A percentile compares a stretch with the other conserved stretches of the same genome.
phyloP scores from a whole-genome alignment of 1,284 basidiomycete genomes.

The Puccinia coronata region DNA sequence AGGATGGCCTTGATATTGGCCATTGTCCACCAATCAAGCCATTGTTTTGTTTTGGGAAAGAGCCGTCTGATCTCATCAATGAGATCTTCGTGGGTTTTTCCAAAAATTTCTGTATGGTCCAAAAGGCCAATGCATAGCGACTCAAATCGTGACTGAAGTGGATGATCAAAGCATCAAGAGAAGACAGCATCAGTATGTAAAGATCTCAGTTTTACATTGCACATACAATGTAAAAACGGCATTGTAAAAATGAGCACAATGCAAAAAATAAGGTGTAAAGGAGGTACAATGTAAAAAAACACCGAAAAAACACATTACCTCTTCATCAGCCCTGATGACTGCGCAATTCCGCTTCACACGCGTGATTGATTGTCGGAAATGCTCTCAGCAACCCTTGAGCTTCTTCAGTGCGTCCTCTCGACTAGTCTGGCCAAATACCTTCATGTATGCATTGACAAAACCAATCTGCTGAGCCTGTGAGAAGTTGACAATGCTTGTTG shows the following conservation, averaged over 20 bases:
- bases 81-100: background rate
- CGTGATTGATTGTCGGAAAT: background rate
- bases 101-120: background rate
- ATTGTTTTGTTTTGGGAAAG: background rate
- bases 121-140: background rate
- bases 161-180: too few species aligned
- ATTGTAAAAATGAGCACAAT: too few species aligned
- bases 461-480: background rate
- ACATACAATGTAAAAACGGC: background rate
- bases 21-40: slow-evolving; percentile 14
- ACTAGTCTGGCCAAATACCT: background rate
- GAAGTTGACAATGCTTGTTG: slow-evolving; percentile 1
- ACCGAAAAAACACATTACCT: background rate
- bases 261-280: too few species aligned
- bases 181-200: too few species aligned
- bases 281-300: too few species aligned
- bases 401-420: background rate
- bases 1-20: background rate
- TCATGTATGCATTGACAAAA: background rate
- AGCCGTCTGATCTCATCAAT: background rate
- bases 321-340: background rate
- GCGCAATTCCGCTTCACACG: background rate
- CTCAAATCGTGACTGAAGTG: background rate
- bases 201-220: background rate
- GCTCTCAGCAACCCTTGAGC: background rate